Base-by-base conservation (phyloP, 2,329 filamentous ascomycete species). In the Penicillium sumatraense region DNA sequence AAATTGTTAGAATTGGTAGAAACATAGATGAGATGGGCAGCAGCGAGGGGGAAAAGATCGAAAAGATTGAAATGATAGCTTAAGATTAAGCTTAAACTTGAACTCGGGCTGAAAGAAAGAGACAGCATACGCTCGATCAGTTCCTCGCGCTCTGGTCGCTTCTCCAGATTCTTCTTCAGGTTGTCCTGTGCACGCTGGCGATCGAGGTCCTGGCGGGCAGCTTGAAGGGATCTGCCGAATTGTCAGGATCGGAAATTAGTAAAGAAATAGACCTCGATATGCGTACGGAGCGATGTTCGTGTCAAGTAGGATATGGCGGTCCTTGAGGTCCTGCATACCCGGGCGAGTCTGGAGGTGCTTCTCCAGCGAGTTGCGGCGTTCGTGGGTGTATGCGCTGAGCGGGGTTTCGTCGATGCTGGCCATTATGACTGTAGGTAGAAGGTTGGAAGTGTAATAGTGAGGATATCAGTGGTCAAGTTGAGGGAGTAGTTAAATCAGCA, bases 271-370 rank as follows among this genome's bases (percentile, higher is more conserved):
- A 26, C 11, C 9, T 38, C n/a, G 3, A 29, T 20, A 18, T 18
- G 11, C 83, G 58, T 77, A 88, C 82, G 87, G 87, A 41, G 87
- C 87, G 62, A 85, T 84, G 65, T 80, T 86, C 2, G 85, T 89
- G 65, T 88, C 83, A 4, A 89, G 79, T 49, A 90, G 72, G 59
- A 90, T 90, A 68, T 89, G 84, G 58, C 85, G 77, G 62, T 88
- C 83, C 75, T 88, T 89, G 57, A 90, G 77, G 58, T 89, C 87
- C 69, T 88, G 79, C 13, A 75, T 68, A 46, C 82, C 85, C 21
- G 89, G 89, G 36, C 91, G 89, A 65, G 87, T 85, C 71, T 87
- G 83, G 51, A 91, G 80, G 68, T 90, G 86, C 66, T 87, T 86
- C 74, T 90, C 88, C 11, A 92, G 81, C 3, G 88, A 91, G 78